Evolutionary conservation across 108 stramenopile species (phyloP).

Genomic region (Cylindrotheca closterium): DNA sequence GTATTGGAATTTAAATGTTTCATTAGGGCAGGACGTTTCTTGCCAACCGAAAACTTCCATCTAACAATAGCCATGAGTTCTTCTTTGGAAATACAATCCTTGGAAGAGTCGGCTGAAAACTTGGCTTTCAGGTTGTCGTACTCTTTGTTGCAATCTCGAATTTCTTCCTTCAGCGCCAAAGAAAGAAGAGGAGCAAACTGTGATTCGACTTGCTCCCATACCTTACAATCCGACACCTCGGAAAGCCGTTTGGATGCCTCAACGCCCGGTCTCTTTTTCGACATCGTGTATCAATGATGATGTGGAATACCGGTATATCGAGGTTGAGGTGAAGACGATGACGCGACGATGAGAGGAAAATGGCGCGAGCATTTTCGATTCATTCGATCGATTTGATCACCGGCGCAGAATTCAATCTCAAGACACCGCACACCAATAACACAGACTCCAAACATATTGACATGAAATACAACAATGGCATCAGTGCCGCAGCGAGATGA

Average conservation of each 20-base stretch:
- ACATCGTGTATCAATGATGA: conserved; percentile 26
- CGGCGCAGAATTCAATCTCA: no score
- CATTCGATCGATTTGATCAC: no score
- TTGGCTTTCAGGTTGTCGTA: background rate
- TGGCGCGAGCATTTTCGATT: no score
- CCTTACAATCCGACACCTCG: conserved; percentile 2
- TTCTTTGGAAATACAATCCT: conserved; percentile 44
- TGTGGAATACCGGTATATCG: no score
- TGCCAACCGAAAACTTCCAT: conserved; percentile 85
- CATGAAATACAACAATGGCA: no score
- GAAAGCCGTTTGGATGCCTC: conserved; percentile 40
- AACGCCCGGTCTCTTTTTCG: conserved; percentile 42
- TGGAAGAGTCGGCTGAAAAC: conserved; percentile 9
- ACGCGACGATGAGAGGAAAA: no score
- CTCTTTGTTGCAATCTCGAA: conserved; percentile 7
- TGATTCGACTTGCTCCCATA: conserved; percentile 30
- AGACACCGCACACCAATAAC: no score
- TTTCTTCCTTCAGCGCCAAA: conserved; percentile 23
- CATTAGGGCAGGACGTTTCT: conserved; percentile 55
- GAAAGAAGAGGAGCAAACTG: background rate
- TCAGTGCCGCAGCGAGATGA: no score
- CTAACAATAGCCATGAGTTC: conserved; percentile 56
- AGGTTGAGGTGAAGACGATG: no score
- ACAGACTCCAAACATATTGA: no score
- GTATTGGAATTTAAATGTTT: conserved; percentile 50